Evolutionary conservation across 176 grass and related monocot genomes (phyloP).

Genomic region (Oryza coarctata): DNA sequence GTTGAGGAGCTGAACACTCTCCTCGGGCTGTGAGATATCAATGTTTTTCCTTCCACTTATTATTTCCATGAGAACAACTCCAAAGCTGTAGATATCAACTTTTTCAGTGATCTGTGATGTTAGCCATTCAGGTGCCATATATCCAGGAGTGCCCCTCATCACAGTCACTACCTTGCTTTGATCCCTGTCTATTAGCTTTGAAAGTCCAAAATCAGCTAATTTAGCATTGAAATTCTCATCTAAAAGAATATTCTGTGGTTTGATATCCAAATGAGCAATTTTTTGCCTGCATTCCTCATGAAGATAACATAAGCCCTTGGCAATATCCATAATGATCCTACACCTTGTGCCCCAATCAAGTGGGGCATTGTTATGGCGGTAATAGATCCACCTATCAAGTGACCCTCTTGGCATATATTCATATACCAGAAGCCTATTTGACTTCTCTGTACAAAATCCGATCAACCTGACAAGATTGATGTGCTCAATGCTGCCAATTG

Average conservation of each 20-base stretch:
- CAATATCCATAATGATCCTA: constrained; percentile 27
- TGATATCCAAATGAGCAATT: constrained; percentile 44
- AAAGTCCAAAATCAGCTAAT: constrained; percentile 35
- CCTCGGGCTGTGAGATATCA: constrained; percentile 22
- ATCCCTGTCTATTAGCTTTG: constrained; percentile 43
- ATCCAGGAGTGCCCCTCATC: constrained; percentile 44
- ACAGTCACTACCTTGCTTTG: constrained; percentile 43
- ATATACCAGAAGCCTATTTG: constrained; percentile 36
- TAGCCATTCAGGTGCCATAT: constrained; percentile 45
- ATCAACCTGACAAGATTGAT: constrained; percentile 38
- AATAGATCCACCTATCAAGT: constrained; percentile 39
- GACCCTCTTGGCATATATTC: constrained; percentile 40
- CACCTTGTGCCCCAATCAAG: constrained; percentile 29
- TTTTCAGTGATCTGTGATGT: constrained; percentile 33
- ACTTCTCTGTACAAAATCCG: constrained; percentile 36
- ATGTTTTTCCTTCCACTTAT: constrained; percentile 28
- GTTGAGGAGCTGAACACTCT: constrained; percentile 27
- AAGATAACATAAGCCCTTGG: constrained; percentile 41
- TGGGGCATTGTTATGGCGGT: constrained; percentile 12
- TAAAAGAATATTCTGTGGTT: constrained; percentile 36
- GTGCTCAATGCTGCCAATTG: constrained; percentile 31
- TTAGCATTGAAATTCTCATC: constrained; percentile 36
- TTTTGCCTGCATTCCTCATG: constrained; percentile 35
- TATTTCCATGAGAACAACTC: constrained; percentile 28
- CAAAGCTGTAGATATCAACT: constrained; percentile 36